Conservation (phyloP, 2,329 filamentous ascomycete species). For the Pyrenophora teres region DNA sequence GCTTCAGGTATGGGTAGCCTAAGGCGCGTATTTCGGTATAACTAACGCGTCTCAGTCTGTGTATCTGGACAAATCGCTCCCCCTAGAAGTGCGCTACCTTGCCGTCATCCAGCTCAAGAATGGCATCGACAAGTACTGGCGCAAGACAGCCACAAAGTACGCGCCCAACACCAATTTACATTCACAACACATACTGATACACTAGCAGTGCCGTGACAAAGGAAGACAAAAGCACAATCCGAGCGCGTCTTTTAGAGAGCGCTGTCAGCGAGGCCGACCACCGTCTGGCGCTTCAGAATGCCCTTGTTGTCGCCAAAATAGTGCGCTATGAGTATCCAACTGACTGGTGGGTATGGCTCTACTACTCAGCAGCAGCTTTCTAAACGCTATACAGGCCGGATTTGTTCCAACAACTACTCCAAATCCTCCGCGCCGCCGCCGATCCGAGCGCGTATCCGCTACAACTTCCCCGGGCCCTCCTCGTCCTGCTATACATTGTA, state of each 20-base stretch:
- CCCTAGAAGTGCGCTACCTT: conserved; percentile 80
- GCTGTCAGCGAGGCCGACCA: conserved; percentile 77
- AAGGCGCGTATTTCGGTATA: background rate
- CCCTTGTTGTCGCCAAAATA: conserved; percentile 84
- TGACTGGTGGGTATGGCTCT: conserved; percentile 67
- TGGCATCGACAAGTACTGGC: conserved; percentile 94
- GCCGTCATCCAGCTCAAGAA: conserved; percentile 96
- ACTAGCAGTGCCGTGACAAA: conserved; percentile 60
- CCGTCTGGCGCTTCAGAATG: conserved; percentile 82
- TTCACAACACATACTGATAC: conserved; percentile 11
- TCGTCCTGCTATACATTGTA: conserved; percentile 81
- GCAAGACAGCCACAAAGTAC: conserved; percentile 73
- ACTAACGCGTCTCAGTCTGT: conserved; percentile 61
- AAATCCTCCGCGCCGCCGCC: conserved; percentile 63
- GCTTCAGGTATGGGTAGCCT: conserved; percentile 44
- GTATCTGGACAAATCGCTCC: conserved; percentile 79
- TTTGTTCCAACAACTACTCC: conserved; percentile 48
- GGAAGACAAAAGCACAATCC: conserved; percentile 77
- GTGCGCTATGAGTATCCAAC: conserved; percentile 85
- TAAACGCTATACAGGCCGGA: conserved; percentile 40
- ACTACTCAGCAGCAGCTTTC: background rate
- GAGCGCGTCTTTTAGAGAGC: conserved; percentile 73
- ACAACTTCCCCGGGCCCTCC: conserved; percentile 72
- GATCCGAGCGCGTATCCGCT: conserved; percentile 62
- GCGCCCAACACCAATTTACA: background rate